Percentiles rank a stretch among this genome's conserved stretches.
Conservation (phyloP, 805 yeast species). For the Barnettozyma wickerhamii region DNA sequence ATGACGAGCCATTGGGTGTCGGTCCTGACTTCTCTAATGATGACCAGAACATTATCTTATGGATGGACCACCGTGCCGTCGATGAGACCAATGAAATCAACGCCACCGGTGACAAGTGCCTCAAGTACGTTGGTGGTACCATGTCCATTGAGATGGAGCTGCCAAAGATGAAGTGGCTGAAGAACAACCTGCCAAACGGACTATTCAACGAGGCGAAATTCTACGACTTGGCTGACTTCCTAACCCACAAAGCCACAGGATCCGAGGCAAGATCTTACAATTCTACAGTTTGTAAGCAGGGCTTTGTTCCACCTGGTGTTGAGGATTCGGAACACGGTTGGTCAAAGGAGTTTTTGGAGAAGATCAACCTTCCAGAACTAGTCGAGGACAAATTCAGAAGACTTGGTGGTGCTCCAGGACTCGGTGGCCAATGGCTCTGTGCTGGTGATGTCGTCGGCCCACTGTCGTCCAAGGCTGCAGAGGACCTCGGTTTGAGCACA, state of each 20-base stretch:
- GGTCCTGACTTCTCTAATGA: conserved; percentile 82
- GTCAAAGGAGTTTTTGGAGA: conserved; percentile 71
- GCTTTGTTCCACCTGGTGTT: conserved; percentile 88
- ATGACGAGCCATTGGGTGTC: conserved; percentile 73
- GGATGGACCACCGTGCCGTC: conserved; percentile 98
- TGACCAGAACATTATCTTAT: conserved; percentile 79
- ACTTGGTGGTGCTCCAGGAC: conserved; percentile 79
- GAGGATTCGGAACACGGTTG: conserved; percentile 86
- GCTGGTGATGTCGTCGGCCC: conserved; percentile 91
- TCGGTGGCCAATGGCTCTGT: conserved; percentile 66
- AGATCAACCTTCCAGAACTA: conserved; percentile 72
- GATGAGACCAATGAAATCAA: conserved; percentile 78
- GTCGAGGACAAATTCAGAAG: conserved; percentile 69
- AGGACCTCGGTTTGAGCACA: conserved; percentile 76
- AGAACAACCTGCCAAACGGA: conserved; percentile 68
- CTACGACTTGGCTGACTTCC: conserved; percentile 87
- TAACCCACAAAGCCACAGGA: conserved; percentile 89
- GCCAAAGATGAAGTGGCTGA: conserved; percentile 96
- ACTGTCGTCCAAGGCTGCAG: conserved; percentile 62
- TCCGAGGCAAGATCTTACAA: conserved; percentile 83
- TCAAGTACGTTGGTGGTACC: conserved; percentile 92
- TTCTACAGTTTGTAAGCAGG: conserved; percentile 94
- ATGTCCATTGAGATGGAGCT: conserved; percentile 99
- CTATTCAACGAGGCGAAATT: conserved; percentile 63
- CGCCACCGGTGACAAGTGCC: conserved; percentile 69